Evolutionary conservation across 2,329 filamentous ascomycete species (phyloP).

Genomic region (Exutisphaerella laricina): DNA sequence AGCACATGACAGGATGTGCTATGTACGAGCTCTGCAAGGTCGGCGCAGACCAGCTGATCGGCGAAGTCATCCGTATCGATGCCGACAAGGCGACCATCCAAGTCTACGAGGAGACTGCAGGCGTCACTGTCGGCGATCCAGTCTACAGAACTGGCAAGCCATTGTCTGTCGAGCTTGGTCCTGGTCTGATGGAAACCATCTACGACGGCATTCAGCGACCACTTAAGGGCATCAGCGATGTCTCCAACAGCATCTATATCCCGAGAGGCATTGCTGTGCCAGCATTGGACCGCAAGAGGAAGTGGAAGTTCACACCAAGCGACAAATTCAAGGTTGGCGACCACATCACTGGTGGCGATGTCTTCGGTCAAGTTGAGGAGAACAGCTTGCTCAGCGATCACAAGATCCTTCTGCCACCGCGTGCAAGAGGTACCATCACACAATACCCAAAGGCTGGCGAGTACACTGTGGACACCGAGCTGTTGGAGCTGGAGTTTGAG

Average conservation of each 20-base stretch:
- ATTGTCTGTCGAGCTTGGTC: conserved; percentile 92
- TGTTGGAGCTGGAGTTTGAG: conserved; percentile 94
- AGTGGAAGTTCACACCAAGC: conserved; percentile 90
- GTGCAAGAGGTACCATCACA: conserved; percentile 86
- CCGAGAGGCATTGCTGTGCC: conserved; percentile 87
- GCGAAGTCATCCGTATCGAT: conserved; percentile 97
- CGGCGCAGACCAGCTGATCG: conserved; percentile 83
- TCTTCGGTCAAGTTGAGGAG: conserved; percentile 91
- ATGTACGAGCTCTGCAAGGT: conserved; percentile 99
- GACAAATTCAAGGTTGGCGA: conserved; percentile 82
- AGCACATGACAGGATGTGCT: conserved; percentile 97
- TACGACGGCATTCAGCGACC: conserved; percentile 99
- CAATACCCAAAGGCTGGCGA: conserved; percentile 81
- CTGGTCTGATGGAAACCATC: conserved; percentile 96
- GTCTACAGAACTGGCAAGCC: conserved; percentile 89
- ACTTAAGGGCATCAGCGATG: conserved; percentile 72
- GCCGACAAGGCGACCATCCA: conserved; percentile 94
- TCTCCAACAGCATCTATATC: conserved; percentile 89
- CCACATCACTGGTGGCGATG: conserved; percentile 91
- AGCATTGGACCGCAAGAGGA: conserved; percentile 81
- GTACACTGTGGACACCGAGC: conserved; percentile 90
- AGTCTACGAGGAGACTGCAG: conserved; percentile 98
- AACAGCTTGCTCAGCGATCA: conserved; percentile 93
- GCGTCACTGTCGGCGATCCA: conserved; percentile 92
- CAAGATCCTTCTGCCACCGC: conserved; percentile 85